Conservation (phyloP, 306 rosid genomes). For the Trichosanthes truncata region DNA sequence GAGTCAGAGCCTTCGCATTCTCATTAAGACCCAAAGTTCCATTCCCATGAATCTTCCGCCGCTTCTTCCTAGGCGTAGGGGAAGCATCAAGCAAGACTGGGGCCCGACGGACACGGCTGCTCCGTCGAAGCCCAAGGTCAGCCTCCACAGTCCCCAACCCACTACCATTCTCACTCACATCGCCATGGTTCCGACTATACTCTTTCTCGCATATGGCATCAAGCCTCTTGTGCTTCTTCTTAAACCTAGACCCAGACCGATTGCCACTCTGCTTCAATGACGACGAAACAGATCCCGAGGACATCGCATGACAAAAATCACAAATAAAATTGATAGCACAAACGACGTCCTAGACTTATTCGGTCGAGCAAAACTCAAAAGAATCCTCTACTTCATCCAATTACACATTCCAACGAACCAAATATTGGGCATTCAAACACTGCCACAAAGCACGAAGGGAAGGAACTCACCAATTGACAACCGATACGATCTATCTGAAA, state of each 20-base stretch:
- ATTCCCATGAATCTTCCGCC: constrained; percentile 31
- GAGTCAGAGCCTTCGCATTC: constrained; percentile 20
- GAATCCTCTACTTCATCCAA: constrained; percentile 24
- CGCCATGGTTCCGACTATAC: constrained; percentile 60
- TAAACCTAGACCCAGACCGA: constrained; percentile 46
- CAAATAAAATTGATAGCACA: constrained; percentile 9
- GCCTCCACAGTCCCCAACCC: constrained; percentile 16
- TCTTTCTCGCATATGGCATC: constrained; percentile 82
- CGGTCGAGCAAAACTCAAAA: constrained; percentile 20
- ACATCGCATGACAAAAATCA: constrained; percentile 58
- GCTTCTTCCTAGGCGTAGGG: constrained; percentile 57
- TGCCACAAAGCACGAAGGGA: not conserved
- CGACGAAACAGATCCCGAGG: constrained; percentile 26
- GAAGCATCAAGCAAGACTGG: constrained; percentile 78
- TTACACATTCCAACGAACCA: constrained; percentile 17
- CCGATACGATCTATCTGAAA: constrained; percentile 16
- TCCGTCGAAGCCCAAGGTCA: constrained; percentile 52
- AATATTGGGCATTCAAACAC: constrained; percentile 18
- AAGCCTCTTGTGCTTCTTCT: constrained; percentile 88
- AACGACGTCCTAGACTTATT: not conserved
- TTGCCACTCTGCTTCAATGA: constrained; percentile 32
- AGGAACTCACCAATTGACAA: constrained; percentile 25
- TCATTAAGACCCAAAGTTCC: constrained; percentile 19
- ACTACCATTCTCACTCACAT: constrained; percentile 30
- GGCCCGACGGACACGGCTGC: constrained; percentile 71